These are phyloP conservation scores for Casuarina glauca DNA, from an alignment of 306 rosid genomes.

Conservation along the genomic window DNA sequence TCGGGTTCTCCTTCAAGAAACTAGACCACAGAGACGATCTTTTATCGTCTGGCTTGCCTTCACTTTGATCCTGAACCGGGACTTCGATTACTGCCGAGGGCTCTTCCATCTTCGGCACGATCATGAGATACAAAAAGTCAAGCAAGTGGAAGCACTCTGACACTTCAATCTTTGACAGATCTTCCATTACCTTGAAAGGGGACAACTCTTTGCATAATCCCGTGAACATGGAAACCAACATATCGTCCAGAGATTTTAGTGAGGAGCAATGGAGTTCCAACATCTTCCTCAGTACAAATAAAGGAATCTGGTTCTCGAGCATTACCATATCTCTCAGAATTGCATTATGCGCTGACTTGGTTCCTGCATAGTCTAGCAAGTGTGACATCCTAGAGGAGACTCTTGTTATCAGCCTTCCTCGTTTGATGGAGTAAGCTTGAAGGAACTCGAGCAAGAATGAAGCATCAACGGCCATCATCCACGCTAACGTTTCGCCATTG, in stretches of 20 bases:
- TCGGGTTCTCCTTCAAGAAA: slow-evolving; percentile 31
- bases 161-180: slow-evolving; percentile 34
- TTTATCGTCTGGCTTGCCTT: slow-evolving; percentile 24
- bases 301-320: slow-evolving; percentile 84
- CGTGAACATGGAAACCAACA: slow-evolving; percentile 48
- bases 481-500: slow-evolving; percentile 62
- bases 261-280: slow-evolving; percentile 46
- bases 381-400: slow-evolving; percentile 62
- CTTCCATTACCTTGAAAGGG: slow-evolving; percentile 55
- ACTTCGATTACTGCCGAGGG: slow-evolving; percentile 27
- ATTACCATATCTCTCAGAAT: slow-evolving; percentile 67
- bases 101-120: slow-evolving; percentile 44
- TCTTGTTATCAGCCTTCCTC: slow-evolving; percentile 30
- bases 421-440: slow-evolving; percentile 46
- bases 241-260: slow-evolving; percentile 44
- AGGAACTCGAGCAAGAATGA: slow-evolving; percentile 75
- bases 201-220: slow-evolving; percentile 61
- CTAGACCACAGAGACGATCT: slow-evolving; percentile 6
- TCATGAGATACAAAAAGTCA: slow-evolving; percentile 55
- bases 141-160: slow-evolving; percentile 58
- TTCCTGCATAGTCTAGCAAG: slow-evolving; percentile 60
- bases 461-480: slow-evolving; percentile 79
- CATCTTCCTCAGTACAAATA: slow-evolving; percentile 58
- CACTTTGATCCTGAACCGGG: slow-evolving; percentile 24
- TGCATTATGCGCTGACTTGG: slow-evolving; percentile 57